Conservation (phyloP, 2,329 filamentous ascomycete genomes). For the Arthrobotrys entomopaga region DNA sequence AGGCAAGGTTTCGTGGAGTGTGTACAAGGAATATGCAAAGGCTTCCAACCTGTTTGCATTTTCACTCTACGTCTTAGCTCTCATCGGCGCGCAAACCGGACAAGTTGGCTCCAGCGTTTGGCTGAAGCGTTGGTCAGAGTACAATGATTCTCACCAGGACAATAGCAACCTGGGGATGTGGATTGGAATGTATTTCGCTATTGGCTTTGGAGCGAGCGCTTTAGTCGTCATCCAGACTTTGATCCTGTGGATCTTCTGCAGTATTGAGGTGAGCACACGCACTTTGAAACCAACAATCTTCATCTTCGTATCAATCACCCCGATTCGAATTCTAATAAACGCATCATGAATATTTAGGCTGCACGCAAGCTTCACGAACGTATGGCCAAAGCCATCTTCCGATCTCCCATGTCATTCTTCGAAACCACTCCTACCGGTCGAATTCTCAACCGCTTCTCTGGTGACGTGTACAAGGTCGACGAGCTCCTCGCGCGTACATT, state of each 20-base stretch:
- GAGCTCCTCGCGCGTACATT: slow-evolving; percentile 90
- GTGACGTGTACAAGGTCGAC: slow-evolving; percentile 79
- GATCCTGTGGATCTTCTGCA: slow-evolving; percentile 99
- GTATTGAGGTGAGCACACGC: slow-evolving; percentile 84
- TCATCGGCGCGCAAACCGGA: slow-evolving; percentile 82
- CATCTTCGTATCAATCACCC: background rate
- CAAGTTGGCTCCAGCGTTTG: slow-evolving; percentile 87
- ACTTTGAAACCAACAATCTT: background rate
- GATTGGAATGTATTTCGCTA: slow-evolving; percentile 93
- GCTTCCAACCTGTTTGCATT: slow-evolving; percentile 91
- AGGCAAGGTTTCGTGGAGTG: slow-evolving; percentile 97
- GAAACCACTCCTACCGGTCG: slow-evolving; percentile 96
- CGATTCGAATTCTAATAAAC: background rate
- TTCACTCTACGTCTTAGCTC: slow-evolving; percentile 77
- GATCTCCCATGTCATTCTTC: slow-evolving; percentile 98
- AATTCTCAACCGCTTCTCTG: slow-evolving; percentile 95
- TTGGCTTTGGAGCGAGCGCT: slow-evolving; percentile 85
- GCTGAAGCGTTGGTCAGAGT: slow-evolving; percentile 92
- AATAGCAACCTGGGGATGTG: slow-evolving; percentile 87
- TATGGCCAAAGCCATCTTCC: slow-evolving; percentile 97
- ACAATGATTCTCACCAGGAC: slow-evolving; percentile 73
- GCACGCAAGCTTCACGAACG: slow-evolving; percentile 95
- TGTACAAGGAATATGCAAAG: slow-evolving; percentile 94
- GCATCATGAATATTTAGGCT: slow-evolving; percentile 68
- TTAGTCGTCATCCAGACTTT: slow-evolving; percentile 91